Evolutionary conservation across 176 grass and related monocot genomes (phyloP).

Genomic region (Saccharum spontaneum): DNA sequence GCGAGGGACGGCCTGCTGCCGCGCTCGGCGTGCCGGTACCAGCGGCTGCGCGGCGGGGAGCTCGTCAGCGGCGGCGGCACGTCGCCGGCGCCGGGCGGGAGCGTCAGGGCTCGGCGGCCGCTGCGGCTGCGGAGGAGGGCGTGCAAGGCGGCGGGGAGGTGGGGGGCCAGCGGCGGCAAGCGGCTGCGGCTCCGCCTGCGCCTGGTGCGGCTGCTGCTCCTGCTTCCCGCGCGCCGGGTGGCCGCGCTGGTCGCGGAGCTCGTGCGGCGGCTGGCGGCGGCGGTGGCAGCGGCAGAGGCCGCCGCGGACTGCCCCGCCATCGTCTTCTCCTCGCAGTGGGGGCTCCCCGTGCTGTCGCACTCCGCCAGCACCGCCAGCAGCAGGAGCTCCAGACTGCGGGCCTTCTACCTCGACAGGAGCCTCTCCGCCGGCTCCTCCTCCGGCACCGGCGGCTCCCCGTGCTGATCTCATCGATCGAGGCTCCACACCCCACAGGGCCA

Average conservation of each 20-base stretch:
- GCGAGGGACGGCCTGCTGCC: slow-evolving; percentile 24
- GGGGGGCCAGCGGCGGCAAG: not conserved
- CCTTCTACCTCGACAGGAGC: slow-evolving; percentile 54
- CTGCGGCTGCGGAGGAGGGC: slow-evolving; percentile 35
- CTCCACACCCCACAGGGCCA: not conserved
- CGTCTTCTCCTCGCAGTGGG: slow-evolving; percentile 77
- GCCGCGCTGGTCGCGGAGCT: slow-evolving; percentile 64
- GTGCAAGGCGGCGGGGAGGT: slow-evolving; percentile 12
- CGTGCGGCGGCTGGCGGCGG: slow-evolving; percentile 37
- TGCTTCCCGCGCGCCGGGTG: slow-evolving; percentile 47
- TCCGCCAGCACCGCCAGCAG: slow-evolving; percentile 21
- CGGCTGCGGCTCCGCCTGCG: slow-evolving; percentile 14
- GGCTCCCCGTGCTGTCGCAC: slow-evolving; percentile 69
- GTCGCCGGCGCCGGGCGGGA: not conserved
- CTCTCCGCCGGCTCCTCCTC: slow-evolving; percentile 31
- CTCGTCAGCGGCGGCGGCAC: not conserved
- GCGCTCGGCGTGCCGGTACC: slow-evolving; percentile 30
- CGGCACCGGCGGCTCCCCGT: slow-evolving; percentile 23
- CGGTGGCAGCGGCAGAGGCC: not conserved
- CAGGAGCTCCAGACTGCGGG: slow-evolving; percentile 42
- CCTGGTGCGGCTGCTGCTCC: slow-evolving; percentile 45
- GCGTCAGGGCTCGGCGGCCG: slow-evolving; percentile 29
- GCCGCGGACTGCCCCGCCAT: slow-evolving; percentile 55
- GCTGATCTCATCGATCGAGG: slow-evolving; percentile 18
- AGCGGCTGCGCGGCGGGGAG: slow-evolving; percentile 29